phyloP scores from a whole-genome alignment of 768 basidiomycete species.

The Boletellus ananiceps region DNA sequence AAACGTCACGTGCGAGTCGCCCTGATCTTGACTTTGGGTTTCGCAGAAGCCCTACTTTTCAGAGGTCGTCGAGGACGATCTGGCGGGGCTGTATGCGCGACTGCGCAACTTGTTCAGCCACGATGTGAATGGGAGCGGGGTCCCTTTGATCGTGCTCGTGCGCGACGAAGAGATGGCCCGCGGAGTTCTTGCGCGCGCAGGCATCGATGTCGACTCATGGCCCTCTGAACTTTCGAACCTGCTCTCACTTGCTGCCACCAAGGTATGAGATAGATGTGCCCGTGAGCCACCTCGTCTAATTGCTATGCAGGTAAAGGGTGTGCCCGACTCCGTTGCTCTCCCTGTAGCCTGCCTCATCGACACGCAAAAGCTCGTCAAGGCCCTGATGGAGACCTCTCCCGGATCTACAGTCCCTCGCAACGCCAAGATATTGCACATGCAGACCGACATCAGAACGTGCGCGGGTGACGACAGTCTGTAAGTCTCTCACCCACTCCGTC shows the following conservation, averaged over 20 bases:
- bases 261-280: constrained; percentile 3
- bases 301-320: not conserved
- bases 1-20: not conserved
- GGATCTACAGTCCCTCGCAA: constrained; percentile 27
- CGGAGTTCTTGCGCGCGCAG: constrained; percentile 38
- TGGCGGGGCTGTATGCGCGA: constrained; percentile 10
- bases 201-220: constrained; percentile 41
- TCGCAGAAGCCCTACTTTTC: constrained; percentile 16
- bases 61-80: constrained; percentile 11
- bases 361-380: constrained; percentile 33
- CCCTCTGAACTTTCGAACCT: constrained; percentile 33
- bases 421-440: constrained; percentile 32
- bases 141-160: constrained; percentile 46
- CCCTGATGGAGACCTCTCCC: constrained; percentile 35
- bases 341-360: constrained; percentile 39
- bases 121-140: constrained; percentile 12
- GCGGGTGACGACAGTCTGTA: constrained; percentile 52
- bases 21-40: not conserved
- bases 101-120: constrained; percentile 21
- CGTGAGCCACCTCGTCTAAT: not conserved
- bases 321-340: not conserved
- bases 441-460: constrained; percentile 36
- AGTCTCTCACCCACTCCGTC: constrained; percentile 10
- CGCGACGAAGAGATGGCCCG: constrained; percentile 38
- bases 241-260: constrained; percentile 5